Evolutionary conservation across 2,329 filamentous ascomycete genomes (phyloP).

Genomic region (Fusarium nematophilum): DNA sequence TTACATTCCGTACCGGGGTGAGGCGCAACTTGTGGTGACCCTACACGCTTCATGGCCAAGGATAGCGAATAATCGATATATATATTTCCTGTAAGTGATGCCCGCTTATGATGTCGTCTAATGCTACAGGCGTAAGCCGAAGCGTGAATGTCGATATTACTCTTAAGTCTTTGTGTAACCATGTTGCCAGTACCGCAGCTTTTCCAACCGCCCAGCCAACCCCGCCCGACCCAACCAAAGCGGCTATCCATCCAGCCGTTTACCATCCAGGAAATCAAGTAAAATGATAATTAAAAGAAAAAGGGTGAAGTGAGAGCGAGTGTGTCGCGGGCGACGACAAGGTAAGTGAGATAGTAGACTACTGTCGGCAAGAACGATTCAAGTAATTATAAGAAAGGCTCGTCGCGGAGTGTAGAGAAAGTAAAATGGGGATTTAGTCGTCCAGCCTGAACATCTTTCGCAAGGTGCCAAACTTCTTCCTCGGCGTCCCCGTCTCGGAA

Average conservation of each 20-base stretch:
- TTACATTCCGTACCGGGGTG: too few species aligned
- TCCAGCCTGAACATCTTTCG: constrained; percentile 72
- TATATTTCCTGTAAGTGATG: background rate
- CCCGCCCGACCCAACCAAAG: too few species aligned
- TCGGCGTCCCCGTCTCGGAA: constrained; percentile 38
- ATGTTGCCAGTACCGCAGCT: constrained; percentile 9
- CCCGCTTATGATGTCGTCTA: constrained; percentile 11
- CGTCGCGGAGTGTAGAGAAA: background rate
- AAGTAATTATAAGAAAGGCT: background rate
- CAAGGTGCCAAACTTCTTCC: constrained; percentile 73
- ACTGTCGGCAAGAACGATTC: background rate
- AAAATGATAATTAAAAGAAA: constrained; percentile 4
- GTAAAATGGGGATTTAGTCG: constrained; percentile 49
- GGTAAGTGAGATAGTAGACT: background rate
- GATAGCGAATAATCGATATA: too few species aligned
- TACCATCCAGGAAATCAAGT: constrained; percentile 14
- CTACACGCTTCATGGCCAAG: too few species aligned
- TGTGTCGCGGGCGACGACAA: constrained; percentile 1
- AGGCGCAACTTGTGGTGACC: too few species aligned
- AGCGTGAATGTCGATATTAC: constrained; percentile 27
- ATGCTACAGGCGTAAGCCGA: constrained; percentile 1
- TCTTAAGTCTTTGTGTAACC: constrained; percentile 10
- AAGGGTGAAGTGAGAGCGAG: constrained; percentile 19
- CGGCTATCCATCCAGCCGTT: background rate
- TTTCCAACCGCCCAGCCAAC: constrained; percentile 10